Percentiles rank a stretch among this genome's conserved stretches.
phyloP scores from a whole-genome alignment of 2,329 filamentous ascomycete species.

The Coniochaeta hoffmannii region DNA sequence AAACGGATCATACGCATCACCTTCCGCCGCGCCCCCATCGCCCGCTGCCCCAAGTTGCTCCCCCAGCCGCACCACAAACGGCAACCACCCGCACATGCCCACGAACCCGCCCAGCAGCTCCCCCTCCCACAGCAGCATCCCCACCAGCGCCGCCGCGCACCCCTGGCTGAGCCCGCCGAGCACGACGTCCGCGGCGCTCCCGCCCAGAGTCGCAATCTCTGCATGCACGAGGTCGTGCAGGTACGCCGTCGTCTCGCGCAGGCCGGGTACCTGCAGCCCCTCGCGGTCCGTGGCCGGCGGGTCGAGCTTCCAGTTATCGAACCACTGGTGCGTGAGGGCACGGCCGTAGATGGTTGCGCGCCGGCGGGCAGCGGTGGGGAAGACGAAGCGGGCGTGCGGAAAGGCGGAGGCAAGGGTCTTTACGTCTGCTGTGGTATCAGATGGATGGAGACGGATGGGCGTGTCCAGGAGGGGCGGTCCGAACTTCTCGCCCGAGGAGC shows the following conservation, averaged over 20 bases:
- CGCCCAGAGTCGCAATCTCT: constrained; percentile 26
- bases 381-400: constrained; percentile 38
- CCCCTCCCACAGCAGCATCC: constrained; percentile 35
- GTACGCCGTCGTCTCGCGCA: constrained; percentile 32
- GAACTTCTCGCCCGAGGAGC: constrained; percentile 33
- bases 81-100: constrained; percentile 39
- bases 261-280: constrained; percentile 28
- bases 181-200: constrained; percentile 30
- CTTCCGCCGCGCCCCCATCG: neutral
- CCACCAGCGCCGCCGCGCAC: constrained; percentile 36
- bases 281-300: constrained; percentile 8
- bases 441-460: constrained; percentile 1
- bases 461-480: constrained; percentile 27
- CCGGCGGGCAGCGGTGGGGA: constrained; percentile 37
- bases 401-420: constrained; percentile 20
- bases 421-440: neutral
- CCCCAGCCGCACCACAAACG: constrained; percentile 26
- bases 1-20: constrained; percentile 14
- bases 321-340: constrained; percentile 35
- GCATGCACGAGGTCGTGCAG: constrained; percentile 27
- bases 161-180: constrained; percentile 48
- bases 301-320: constrained; percentile 31
- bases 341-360: constrained; percentile 31
- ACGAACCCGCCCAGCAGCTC: constrained; percentile 27
- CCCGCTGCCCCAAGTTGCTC: constrained; percentile 8